Base-by-base conservation (phyloP, 2,329 filamentous ascomycete genomes). In the Cordyceps javanica region DNA sequence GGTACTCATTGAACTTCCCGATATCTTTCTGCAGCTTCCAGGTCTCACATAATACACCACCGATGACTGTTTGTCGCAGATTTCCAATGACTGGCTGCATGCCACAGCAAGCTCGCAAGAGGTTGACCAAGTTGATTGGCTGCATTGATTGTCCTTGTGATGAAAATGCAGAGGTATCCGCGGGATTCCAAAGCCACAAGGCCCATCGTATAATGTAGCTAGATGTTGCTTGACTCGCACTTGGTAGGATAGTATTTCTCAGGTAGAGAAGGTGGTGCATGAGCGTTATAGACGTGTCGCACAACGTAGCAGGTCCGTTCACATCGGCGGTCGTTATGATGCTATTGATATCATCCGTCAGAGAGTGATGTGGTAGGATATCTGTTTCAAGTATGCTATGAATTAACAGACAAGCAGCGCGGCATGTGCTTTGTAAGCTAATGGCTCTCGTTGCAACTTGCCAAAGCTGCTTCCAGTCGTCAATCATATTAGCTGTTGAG, bases 171-270 rank as follows among this genome's bases (percentile, higher is more conserved):
- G 52, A 46, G 7, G 36, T 19, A 4, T 52, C 21, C 6, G 19
- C 86, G 62, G 91, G 88, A 62, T 85, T 86, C 91, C 93, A 99
- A 65, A 82, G 87, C 34, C 85, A 81, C 64, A 91, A 86, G 1
- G 94, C 70, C 94, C 94, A 99, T 64, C 85, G 81, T 57, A 94
- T 82, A 36, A 94, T 80, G 64, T 89, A 83, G 62, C 85, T 88
- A 38, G 84, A 86, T 3, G 86, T 88, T 39, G 78, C 77, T 63
- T 86, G 82, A 62, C 83, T 89, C 36, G 83, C 82, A 59, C 82
- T 86, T 2, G 90, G 88, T 45, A 88, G 83, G 64, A 87, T 81
- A 28, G 82, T 79, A 62, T 88, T 85, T 54, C 85, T 83, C 41
- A 85, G 75, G 57, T 85, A 80, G 36, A 94, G 76, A 42, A 95